Conservation (phyloP, 192 early-diverging fungal genomes). For the Allomyces javanicus region DNA sequence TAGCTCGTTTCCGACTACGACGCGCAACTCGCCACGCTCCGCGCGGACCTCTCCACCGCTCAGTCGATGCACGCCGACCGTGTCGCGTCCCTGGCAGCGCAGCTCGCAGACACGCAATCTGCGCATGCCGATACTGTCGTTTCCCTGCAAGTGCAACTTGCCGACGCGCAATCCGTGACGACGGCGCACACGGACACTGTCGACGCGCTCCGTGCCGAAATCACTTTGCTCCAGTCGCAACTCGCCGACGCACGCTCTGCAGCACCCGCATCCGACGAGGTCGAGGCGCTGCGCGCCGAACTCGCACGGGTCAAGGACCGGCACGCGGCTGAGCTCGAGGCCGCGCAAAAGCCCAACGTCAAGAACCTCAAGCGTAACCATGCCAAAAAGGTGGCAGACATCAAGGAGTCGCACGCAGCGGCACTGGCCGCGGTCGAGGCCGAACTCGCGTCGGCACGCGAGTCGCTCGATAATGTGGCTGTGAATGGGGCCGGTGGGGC, state of each 20-base stretch:
- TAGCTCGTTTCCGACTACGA: slow-evolving; percentile 11
- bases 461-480: slow-evolving; percentile 9
- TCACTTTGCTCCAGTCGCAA: too few species aligned
- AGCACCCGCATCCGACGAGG: neutral
- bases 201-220: too few species aligned
- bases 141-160: neutral
- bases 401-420: slow-evolving; percentile 9
- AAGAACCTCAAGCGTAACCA: neutral
- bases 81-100: slow-evolving; percentile 6
- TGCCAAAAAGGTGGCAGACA: neutral
- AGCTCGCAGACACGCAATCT: slow-evolving; percentile 10
- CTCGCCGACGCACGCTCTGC: too few species aligned
- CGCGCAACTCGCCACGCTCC: slow-evolving; percentile 6
- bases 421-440: slow-evolving; percentile 13
- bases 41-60: slow-evolving; percentile 6
- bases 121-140: slow-evolving; percentile 9
- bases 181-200: too few species aligned
- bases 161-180: too few species aligned
- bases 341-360: neutral
- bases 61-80: slow-evolving; percentile 8
- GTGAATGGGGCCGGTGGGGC: slow-evolving; percentile 11
- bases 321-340: slow-evolving; percentile 10
- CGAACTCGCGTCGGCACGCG: slow-evolving; percentile 11
- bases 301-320: neutral
- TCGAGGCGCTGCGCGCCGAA: slow-evolving; percentile 10